These are phyloP conservation scores for Gymnopus androsaceus DNA, from an alignment of 1,284 basidiomycete species.

Conservation along the genomic window DNA sequence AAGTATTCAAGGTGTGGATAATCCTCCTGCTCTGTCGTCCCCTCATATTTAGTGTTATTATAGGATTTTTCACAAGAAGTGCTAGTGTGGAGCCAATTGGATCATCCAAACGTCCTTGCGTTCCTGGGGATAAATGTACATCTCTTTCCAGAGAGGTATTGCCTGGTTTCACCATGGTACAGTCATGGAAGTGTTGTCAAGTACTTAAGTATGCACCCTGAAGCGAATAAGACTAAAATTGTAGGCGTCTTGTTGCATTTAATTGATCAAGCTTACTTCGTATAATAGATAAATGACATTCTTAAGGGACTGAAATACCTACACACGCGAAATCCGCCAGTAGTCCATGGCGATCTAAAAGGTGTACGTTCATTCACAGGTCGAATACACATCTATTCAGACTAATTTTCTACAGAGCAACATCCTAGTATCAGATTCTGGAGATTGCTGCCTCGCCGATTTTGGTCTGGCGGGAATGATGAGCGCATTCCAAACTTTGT, in stretches of 20 bases:
- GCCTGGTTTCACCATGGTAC: slow-evolving; percentile 28
- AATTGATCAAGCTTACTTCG: neutral
- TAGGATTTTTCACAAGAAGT: slow-evolving; percentile 11
- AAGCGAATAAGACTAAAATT: neutral
- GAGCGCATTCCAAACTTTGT: too few relatives aligned
- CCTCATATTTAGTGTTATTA: neutral
- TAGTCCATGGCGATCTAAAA: slow-evolving; percentile 21
- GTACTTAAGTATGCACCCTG: neutral
- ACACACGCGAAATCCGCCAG: slow-evolving; percentile 10
- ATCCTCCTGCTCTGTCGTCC: too few relatives aligned
- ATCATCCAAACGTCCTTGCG: slow-evolving; percentile 28
- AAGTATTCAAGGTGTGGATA: neutral
- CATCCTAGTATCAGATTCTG: slow-evolving; percentile 7
- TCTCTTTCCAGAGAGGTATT: slow-evolving; percentile 20
- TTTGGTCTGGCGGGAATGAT: too few relatives aligned
- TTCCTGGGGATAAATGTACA: slow-evolving; percentile 24
- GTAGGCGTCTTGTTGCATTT: neutral
- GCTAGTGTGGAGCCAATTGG: slow-evolving; percentile 30
- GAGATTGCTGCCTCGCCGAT: slow-evolving; percentile 5
- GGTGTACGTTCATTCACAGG: slow-evolving; percentile 8
- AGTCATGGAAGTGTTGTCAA: slow-evolving; percentile 24
- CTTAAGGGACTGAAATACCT: slow-evolving; percentile 19
- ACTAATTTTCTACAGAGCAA: neutral
- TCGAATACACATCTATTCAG: too few relatives aligned
- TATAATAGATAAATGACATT: slow-evolving; percentile 13